phyloP scores from a whole-genome alignment of 176 grass and related monocot genomes.

The Hyparrhenia diplandra region DNA sequence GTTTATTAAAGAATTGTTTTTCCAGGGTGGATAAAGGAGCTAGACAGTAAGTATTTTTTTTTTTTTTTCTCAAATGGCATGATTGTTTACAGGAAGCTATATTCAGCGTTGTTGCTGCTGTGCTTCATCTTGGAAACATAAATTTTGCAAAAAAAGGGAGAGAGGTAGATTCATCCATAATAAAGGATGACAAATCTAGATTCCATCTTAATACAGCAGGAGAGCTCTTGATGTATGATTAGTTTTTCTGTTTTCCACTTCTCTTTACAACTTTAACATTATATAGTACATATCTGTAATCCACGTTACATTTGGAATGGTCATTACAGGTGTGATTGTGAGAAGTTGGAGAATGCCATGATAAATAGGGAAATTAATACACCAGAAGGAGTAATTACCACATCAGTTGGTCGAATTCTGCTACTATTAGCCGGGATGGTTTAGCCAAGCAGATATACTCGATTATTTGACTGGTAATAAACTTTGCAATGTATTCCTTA shows the following conservation, averaged over 20 bases:
- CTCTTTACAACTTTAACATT: slow-evolving; percentile 23
- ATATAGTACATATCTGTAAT: slow-evolving; percentile 14
- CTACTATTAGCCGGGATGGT: slow-evolving; percentile 89
- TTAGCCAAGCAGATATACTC: slow-evolving; percentile 85
- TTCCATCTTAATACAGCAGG: slow-evolving; percentile 81
- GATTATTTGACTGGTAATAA: slow-evolving; percentile 91
- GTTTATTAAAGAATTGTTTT: slow-evolving; percentile 29
- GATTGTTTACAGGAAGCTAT: slow-evolving; percentile 70
- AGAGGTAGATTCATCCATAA: slow-evolving; percentile 83
- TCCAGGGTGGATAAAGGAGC: not conserved
- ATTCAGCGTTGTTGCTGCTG: slow-evolving; percentile 91
- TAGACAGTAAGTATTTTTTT: not conserved
- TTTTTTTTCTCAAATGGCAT: slow-evolving; percentile 26
- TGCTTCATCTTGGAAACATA: slow-evolving; percentile 99
- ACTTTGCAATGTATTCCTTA: slow-evolving; percentile 12
- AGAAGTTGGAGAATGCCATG: slow-evolving; percentile 79
- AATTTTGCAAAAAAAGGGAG: slow-evolving; percentile 76
- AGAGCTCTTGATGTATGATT: slow-evolving; percentile 83
- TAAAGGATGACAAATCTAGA: slow-evolving; percentile 95
- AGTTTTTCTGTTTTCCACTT: slow-evolving; percentile 16
- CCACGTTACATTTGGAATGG: slow-evolving; percentile 22
- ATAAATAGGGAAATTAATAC: slow-evolving; percentile 87
- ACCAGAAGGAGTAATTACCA: slow-evolving; percentile 90
- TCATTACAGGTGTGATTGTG: slow-evolving; percentile 64
- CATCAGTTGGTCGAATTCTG: slow-evolving; percentile 77